Base-by-base conservation (phyloP, 495 filamentous ascomycete species). In the Amniculicola lignicola region DNA sequence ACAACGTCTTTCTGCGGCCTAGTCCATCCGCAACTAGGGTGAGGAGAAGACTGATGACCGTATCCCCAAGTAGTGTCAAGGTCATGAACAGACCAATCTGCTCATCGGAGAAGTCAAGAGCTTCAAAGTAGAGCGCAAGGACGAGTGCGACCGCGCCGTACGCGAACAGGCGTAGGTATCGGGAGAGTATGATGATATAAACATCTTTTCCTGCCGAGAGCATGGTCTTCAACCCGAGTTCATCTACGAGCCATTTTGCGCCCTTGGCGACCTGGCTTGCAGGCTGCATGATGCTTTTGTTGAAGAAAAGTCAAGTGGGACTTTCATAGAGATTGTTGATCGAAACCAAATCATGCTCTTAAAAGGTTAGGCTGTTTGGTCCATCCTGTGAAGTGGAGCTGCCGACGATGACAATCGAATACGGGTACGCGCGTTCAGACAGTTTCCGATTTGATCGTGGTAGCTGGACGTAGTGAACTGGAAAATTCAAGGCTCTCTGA, bases 51-150 rank as follows among this genome's bases (percentile, higher is more conserved):
- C 87, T 89, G 51, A 94, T 84, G 22, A 83, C 58, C 1, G 88
- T 84, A 73, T 95, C 90, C 23, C 90, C 89, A 15, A 87, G 70
- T 47, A 94, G 71, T 0, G 90, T 95, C 41, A 92, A 70, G 3
- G 87, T 90, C 88, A 95, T 95, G 69, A 95, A 93, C 3, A 90
- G 74, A 14, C 90, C 90, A 37, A 87, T 90, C n/a, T 74, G 74
- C n/a, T 81, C 75, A 61, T 88, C 82, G 0, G 86, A 77, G 57
- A 84, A 80, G 10, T 74, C 75, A 18, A 93, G 70, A 4, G 80
- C 79, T 0, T 79, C 79, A 39, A 94, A 77, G 64, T 87, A 84
- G 3, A 80, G 79, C 7, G 82, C 89, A 14, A 93, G 77, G 43
- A 95, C 85, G 21, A 95, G 75, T 0, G 85, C 84, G 14, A 82